These are phyloP conservation scores for Naganishia sp. DNA, from an alignment of 1,284 basidiomycete genomes.

Conservation along the genomic window DNA sequence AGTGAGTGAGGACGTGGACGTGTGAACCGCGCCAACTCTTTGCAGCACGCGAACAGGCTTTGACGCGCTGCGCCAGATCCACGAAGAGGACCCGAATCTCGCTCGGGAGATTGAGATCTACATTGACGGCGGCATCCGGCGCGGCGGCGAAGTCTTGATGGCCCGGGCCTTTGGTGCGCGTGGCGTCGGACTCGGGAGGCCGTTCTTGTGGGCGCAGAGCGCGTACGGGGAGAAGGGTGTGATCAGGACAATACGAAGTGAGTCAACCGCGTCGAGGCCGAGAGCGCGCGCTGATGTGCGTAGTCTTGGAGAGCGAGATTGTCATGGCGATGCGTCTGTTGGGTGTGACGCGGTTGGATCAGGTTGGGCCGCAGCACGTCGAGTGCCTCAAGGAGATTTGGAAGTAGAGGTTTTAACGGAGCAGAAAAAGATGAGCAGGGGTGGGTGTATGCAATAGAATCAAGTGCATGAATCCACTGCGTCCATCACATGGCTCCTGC, in stretches of 20 bases:
- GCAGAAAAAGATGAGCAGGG: neutral
- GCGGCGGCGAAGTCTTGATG: constrained; percentile 56
- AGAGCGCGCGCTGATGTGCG: neutral
- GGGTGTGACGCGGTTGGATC: constrained; percentile 56
- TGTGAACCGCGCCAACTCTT: neutral
- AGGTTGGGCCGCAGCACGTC: constrained; percentile 24
- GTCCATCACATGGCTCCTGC: too few relatives aligned
- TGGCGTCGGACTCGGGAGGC: constrained; percentile 55
- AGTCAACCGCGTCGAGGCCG: constrained; percentile 34
- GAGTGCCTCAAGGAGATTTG: constrained; percentile 31
- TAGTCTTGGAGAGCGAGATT: constrained; percentile 78
- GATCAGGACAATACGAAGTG: constrained; percentile 54
- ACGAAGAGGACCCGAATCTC: constrained; percentile 50
- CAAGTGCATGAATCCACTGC: too few relatives aligned
- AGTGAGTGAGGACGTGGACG: constrained; percentile 32
- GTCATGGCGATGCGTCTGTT: constrained; percentile 74
- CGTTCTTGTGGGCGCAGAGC: constrained; percentile 55
- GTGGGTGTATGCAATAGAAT: too few relatives aligned
- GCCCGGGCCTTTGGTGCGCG: constrained; percentile 57
- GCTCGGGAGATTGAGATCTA: constrained; percentile 54
- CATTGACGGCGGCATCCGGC: constrained; percentile 56
- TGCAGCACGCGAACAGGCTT: constrained; percentile 46
- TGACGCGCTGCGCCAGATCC: constrained; percentile 50
- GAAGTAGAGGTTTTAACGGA: constrained; percentile 4
- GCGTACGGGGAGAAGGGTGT: constrained; percentile 54